Conservation (phyloP, 108 stramenopile species). For the Cylindrotheca closterium region DNA sequence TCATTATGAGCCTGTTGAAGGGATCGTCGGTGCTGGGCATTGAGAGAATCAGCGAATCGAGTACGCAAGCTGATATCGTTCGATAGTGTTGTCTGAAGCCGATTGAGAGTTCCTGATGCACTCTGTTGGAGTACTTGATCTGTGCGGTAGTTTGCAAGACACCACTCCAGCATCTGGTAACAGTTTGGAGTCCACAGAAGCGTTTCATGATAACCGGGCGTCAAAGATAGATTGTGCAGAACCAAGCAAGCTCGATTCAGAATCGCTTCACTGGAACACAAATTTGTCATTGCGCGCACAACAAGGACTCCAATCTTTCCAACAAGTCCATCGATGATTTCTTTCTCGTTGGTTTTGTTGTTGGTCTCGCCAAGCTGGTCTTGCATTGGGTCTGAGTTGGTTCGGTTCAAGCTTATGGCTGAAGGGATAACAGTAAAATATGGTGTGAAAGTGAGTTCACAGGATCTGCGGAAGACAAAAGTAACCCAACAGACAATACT, state of each 20-base stretch:
- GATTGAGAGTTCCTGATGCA: conserved; percentile 77
- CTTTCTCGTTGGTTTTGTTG: conserved; percentile 24
- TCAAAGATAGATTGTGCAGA: conserved; percentile 88
- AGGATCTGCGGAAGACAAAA: neutral
- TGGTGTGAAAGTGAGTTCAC: neutral
- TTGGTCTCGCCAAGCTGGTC: conserved; percentile 11
- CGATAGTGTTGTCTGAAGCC: conserved; percentile 52
- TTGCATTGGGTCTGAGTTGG: neutral
- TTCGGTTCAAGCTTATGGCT: conserved; percentile 2
- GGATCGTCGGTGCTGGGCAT: conserved; percentile 39
- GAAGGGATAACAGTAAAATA: neutral
- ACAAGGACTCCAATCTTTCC: conserved; percentile 74
- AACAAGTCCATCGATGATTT: conserved; percentile 74
- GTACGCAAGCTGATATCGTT: conserved; percentile 27
- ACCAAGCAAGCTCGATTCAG: conserved; percentile 91
- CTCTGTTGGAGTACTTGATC: conserved; percentile 87
- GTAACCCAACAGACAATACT: neutral
- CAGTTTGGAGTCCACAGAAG: conserved; percentile 85
- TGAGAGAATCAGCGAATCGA: conserved; percentile 38
- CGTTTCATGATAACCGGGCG: conserved; percentile 67
- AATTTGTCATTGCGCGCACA: conserved; percentile 84
- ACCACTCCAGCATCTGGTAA: conserved; percentile 88
- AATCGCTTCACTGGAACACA: conserved; percentile 86
- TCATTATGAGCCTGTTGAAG: conserved; percentile 37
- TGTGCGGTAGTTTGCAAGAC: conserved; percentile 73